Percentiles rank a stretch among this genome's conserved stretches.
These are phyloP conservation scores for Saccharomyces jurei DNA, from an alignment of 805 yeast genomes.

Conservation along the genomic window DNA sequence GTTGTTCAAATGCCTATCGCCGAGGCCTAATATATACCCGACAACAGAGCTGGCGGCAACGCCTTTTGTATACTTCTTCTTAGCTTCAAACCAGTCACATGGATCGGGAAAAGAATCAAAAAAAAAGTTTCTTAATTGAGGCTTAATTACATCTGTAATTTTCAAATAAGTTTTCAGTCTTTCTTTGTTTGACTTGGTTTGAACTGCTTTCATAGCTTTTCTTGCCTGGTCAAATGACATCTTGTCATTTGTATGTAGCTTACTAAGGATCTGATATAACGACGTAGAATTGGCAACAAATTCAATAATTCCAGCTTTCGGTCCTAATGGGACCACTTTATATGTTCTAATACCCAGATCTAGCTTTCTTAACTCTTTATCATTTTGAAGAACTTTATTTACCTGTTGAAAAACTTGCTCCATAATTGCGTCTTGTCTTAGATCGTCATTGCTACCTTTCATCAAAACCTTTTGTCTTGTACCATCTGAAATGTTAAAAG, in stretches of 20 bases:
- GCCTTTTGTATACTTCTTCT: conserved; percentile 63
- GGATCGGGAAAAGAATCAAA: conserved; percentile 57
- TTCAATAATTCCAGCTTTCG: conserved; percentile 80
- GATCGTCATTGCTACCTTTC: conserved; percentile 84
- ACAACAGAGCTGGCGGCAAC: conserved; percentile 79
- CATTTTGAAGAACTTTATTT: conserved; percentile 50
- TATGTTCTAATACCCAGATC: conserved; percentile 67
- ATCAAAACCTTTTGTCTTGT: conserved; percentile 48
- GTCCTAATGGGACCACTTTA: conserved; percentile 83
- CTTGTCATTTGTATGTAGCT: conserved; percentile 50
- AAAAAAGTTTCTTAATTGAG: conserved; percentile 67
- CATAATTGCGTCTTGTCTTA: conserved; percentile 95
- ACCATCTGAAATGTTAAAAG: conserved; percentile 52
- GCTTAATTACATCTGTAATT: conserved; percentile 46
- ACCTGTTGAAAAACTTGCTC: conserved; percentile 91
- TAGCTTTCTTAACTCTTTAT: conserved; percentile 50
- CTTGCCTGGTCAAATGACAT: conserved; percentile 53
- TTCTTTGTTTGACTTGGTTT: conserved; percentile 36
- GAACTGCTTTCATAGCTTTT: conserved; percentile 50
- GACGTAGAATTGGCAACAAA: conserved; percentile 76
- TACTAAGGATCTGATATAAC: conserved; percentile 56
- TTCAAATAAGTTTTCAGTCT: conserved; percentile 40
- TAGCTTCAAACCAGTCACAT: conserved; percentile 62
- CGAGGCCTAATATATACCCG: conserved; percentile 83
- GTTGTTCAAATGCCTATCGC: conserved; percentile 92